Evolutionary conservation across 805 yeast species (phyloP).

Genomic region (Komagataella populi): DNA sequence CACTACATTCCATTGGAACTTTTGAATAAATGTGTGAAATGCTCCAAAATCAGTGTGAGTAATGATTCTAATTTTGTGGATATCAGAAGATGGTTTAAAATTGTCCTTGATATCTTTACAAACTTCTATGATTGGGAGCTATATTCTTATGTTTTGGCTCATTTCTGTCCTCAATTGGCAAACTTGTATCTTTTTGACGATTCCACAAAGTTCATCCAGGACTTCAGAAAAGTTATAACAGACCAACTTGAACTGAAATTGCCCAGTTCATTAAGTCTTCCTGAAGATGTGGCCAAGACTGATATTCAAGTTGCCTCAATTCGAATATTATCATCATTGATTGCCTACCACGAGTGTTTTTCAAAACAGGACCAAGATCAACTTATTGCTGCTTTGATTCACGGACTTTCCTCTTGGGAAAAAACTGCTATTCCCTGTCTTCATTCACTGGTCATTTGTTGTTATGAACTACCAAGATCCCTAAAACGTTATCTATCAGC

Average conservation of each 20-base stretch:
- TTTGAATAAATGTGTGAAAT: conserved; percentile 14
- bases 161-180: conserved; percentile 58
- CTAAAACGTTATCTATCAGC: conserved; percentile 54
- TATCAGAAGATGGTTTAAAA: conserved; percentile 34
- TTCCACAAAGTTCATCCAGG: conserved; percentile 23
- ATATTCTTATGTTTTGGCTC: conserved; percentile 52
- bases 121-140: conserved; percentile 56
- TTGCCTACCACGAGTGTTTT: conserved; percentile 44
- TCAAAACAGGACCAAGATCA: conserved; percentile 48
- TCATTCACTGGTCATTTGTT: conserved; percentile 61
- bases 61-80: conserved; percentile 16
- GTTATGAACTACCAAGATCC: conserved; percentile 68
- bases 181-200: conserved; percentile 37
- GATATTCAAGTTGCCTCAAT: conserved; percentile 57
- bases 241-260: conserved; percentile 42
- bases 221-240: conserved; percentile 30
- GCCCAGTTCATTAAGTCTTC: conserved; percentile 26
- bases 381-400: conserved; percentile 42
- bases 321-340: conserved; percentile 44
- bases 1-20: conserved; percentile 30
- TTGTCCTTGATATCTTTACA: conserved; percentile 35
- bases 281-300: conserved; percentile 32
- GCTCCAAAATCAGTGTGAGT: conserved; percentile 5
- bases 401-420: conserved; percentile 64
- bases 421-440: conserved; percentile 67